These are phyloP conservation scores for Pontederia paniculata DNA, from an alignment of 176 grass and related monocot genomes.

Conservation along the genomic window DNA sequence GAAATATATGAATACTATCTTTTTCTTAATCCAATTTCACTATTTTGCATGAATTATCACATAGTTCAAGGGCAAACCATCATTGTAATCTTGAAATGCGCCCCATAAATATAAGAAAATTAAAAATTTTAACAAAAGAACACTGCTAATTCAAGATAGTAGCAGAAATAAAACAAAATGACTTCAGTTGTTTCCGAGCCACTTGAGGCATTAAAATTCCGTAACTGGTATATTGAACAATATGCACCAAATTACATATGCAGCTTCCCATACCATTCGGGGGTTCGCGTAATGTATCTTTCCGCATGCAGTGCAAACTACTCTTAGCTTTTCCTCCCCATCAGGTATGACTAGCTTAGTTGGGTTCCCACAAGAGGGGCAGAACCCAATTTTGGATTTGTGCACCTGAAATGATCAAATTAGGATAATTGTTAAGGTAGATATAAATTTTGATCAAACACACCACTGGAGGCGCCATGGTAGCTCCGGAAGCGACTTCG, in stretches of 20 bases:
- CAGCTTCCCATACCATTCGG: constrained; percentile 59
- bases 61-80: too few relatives aligned
- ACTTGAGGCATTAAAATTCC: not conserved
- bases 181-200: too few relatives aligned
- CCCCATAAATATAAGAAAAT: not conserved
- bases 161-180: too few relatives aligned
- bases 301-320: constrained; percentile 70
- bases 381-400: constrained; percentile 61
- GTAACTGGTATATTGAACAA: not conserved
- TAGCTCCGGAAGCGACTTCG: constrained; percentile 9
- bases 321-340: constrained; percentile 88
- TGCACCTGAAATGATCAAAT: constrained; percentile 27
- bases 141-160: not conserved
- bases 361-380: constrained; percentile 62
- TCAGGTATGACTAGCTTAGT: constrained; percentile 73
- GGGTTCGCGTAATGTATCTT: constrained; percentile 96
- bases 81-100: too few relatives aligned
- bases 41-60: too few relatives aligned
- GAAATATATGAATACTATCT: too few relatives aligned
- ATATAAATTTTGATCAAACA: not conserved
- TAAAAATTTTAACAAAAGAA: not conserved
- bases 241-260: not conserved
- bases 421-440: not conserved
- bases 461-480: constrained; percentile 34
- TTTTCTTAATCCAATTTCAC: too few relatives aligned